Evolutionary conservation across 805 yeast species (phyloP), one percentile per base, ranked within the genome.

Genomic region (Ascoidea asiatica): DNA sequence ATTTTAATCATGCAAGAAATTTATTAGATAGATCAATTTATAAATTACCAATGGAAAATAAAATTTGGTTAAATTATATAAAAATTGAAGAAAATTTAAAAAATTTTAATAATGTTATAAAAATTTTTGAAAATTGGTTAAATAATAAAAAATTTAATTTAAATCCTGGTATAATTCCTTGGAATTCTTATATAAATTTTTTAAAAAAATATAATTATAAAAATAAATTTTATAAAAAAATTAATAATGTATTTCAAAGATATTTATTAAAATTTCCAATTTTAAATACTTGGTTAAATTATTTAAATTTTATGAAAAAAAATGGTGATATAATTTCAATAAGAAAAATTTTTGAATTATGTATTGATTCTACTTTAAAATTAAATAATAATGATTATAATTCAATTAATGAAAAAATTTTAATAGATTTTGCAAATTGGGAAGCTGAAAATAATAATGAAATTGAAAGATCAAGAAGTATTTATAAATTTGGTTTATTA

Each of bases 1-100:
- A 81, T 52, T 70, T 87, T 44, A 87, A 86, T 54, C 97, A 89
- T 62, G 97, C 97, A 0, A 65, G 95, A 52, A 89, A 90, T 56
- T 53, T 92, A 21, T 64, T 90, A 23, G 88, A 87, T 43, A 65
- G 97, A 39, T 94, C 87, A 0, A 78, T 83, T 0, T 71, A 77
- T 1, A 59, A 76, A 0, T 63, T 89, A 21, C 97, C 97, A 0
- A 66, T 85, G 21, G 78, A 81, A 4, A 89, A 82, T 53, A 89
- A 89, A 57, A 62, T 90, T 19, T 90, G 97, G 97, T 84, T 75
- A 56, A 70, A 78, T 48, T 88, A 86, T 55, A 79, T 84, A 5
- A 79, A 81, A 40, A 72, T 89, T 17, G 97, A 88, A 59, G 97
- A 88, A 60, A 71, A 82, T 0, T 61, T 87, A 21, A 79, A 77